These are phyloP conservation scores for Metroxylon sagu DNA, from an alignment of 176 grass and related monocot species.

Conservation along the genomic window DNA sequence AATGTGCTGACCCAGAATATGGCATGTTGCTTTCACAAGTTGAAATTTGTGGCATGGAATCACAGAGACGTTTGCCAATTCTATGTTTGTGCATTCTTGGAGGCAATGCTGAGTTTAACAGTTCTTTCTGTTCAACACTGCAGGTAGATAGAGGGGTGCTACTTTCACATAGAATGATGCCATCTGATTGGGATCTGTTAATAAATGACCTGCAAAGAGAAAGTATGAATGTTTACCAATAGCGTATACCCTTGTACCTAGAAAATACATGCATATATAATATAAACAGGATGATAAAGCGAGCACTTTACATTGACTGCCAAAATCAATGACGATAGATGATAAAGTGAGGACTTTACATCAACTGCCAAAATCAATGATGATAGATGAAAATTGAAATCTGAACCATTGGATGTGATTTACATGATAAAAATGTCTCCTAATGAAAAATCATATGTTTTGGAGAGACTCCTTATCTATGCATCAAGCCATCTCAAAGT, in stretches of 20 bases:
- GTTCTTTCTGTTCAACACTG: constrained; percentile 30
- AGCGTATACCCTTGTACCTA: neutral
- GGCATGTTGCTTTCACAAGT: constrained; percentile 36
- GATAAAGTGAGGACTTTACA: too few relatives aligned
- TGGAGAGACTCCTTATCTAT: too few relatives aligned
- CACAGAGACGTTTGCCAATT: constrained; percentile 45
- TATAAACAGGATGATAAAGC: too few relatives aligned
- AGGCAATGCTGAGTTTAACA: constrained; percentile 34
- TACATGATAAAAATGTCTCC: too few relatives aligned
- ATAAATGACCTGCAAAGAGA: constrained; percentile 60
- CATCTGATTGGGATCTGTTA: constrained; percentile 78
- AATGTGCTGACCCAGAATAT: constrained; percentile 42
- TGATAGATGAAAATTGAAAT: too few relatives aligned
- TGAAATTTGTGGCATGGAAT: constrained; percentile 75
- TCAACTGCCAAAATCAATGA: too few relatives aligned
- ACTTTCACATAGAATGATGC: constrained; percentile 69
- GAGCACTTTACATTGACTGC: too few relatives aligned
- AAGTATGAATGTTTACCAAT: neutral
- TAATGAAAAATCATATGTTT: too few relatives aligned
- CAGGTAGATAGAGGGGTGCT: constrained; percentile 30
- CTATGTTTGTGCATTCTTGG: constrained; percentile 33
- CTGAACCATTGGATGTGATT: too few relatives aligned
- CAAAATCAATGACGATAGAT: too few relatives aligned
- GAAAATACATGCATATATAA: too few relatives aligned
- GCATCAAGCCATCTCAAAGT: too few relatives aligned